Evolutionary conservation across 768 basidiomycete species (phyloP).

Genomic region (Terana coerulea): DNA sequence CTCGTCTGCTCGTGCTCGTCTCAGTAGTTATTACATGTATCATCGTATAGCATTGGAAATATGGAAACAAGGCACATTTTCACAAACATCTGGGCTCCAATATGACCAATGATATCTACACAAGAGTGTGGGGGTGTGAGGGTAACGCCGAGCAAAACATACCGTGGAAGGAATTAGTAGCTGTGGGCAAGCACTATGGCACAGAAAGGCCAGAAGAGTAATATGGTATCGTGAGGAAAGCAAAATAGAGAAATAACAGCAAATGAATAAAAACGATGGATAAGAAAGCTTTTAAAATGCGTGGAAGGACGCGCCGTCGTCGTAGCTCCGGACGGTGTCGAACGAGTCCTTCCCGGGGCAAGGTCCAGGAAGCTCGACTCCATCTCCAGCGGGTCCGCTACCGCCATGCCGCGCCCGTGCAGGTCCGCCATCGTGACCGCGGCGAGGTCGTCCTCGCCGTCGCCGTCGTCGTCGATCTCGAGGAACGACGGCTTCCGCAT

Average conservation of each 20-base stretch:
- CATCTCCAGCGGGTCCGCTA: conserved; percentile 12
- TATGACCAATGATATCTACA: conserved; percentile 19
- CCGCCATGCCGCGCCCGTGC: not conserved
- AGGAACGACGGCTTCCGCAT: conserved; percentile 71
- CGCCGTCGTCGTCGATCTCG: conserved; percentile 48
- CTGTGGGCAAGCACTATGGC: conserved; percentile 12
- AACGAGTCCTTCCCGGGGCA: conserved; percentile 34
- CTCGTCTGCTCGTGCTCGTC: conserved; percentile 30
- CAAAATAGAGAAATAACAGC: conserved; percentile 1
- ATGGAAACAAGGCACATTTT: conserved; percentile 36
- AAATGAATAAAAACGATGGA: conserved; percentile 1
- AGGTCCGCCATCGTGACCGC: conserved; percentile 6
- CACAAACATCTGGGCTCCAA: conserved; percentile 11
- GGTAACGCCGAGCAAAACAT: conserved; percentile 59
- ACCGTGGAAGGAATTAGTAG: conserved; percentile 16
- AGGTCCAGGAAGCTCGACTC: conserved; percentile 40
- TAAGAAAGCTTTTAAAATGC: conserved; percentile 4
- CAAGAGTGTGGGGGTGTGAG: conserved; percentile 5
- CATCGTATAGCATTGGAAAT: conserved; percentile 11
- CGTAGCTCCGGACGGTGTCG: conserved; percentile 32
- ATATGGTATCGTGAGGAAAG: conserved; percentile 10
- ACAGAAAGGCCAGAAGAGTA: conserved; percentile 10
- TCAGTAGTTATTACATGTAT: conserved; percentile 6
- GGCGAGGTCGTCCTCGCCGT: conserved; percentile 10
- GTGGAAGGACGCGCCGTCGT: conserved; percentile 8